Percentiles rank a stretch among this genome's conserved stretches.
Conservation (phyloP, 805 yeast species). For the Candida hispaniensis region DNA sequence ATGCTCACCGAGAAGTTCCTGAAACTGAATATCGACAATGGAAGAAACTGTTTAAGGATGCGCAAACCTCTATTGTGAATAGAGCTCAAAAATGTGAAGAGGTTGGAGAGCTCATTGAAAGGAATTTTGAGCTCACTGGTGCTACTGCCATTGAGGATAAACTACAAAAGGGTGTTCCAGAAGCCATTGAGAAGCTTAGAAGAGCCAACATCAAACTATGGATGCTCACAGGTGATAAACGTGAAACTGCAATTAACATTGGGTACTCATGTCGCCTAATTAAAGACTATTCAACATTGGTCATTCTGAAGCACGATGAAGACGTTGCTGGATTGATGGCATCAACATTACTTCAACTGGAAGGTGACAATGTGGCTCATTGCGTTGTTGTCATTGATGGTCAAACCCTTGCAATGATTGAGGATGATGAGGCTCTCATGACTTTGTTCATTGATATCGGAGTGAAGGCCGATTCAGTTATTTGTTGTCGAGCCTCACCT, state of each 20-base stretch:
- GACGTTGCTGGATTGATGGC: conserved; percentile 57
- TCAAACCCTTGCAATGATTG: conserved; percentile 63
- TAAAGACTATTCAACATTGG: conserved; percentile 84
- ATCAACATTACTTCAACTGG: conserved; percentile 64
- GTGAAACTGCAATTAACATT: conserved; percentile 95
- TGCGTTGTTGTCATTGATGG: conserved; percentile 94
- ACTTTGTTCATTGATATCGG: conserved; percentile 76
- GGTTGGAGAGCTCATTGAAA: conserved; percentile 65
- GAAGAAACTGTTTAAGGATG: conserved; percentile 56
- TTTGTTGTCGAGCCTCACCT: conserved; percentile 94
- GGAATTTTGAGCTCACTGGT: conserved; percentile 59
- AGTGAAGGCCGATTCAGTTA: conserved; percentile 77
- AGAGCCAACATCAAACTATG: conserved; percentile 91
- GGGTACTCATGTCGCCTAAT: conserved; percentile 91
- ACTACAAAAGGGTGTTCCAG: conserved; percentile 93
- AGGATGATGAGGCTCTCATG: conserved; percentile 59
- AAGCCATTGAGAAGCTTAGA: conserved; percentile 80
- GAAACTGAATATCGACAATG: conserved; percentile 51
- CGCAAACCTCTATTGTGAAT: conserved; percentile 62
- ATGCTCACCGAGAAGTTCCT: conserved; percentile 65
- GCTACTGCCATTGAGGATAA: conserved; percentile 98
- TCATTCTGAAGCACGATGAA: conserved; percentile 44
- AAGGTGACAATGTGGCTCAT: conserved; percentile 73
- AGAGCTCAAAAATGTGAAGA: conserved; percentile 56
- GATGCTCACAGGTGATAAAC: conserved; percentile 98